These are phyloP conservation scores for Venturia effusa DNA, from an alignment of 2,329 filamentous ascomycete genomes.

Conservation along the genomic window DNA sequence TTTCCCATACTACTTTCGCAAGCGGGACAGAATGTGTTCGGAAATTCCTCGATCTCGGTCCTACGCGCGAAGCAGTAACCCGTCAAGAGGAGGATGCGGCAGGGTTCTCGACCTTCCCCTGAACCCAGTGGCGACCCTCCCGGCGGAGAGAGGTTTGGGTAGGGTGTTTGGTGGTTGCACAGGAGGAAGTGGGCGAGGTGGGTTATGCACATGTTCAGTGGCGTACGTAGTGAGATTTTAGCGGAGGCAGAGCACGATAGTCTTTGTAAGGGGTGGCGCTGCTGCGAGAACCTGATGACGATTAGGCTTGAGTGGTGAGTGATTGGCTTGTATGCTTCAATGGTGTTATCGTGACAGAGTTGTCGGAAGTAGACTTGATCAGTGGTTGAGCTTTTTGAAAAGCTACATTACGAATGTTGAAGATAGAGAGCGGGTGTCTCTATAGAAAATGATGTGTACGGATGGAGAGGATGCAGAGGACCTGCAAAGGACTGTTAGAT, in stretches of 20 bases:
- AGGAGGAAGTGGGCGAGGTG: background rate
- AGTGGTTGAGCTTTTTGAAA: background rate
- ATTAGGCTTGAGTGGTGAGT: too few species aligned
- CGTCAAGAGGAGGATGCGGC: background rate
- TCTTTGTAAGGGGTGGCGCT: background rate
- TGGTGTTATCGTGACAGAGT: too few species aligned
- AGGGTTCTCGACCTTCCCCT: background rate
- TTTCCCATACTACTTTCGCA: too few species aligned
- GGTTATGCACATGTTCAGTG: background rate
- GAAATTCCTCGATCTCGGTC: background rate
- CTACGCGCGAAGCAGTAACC: background rate
- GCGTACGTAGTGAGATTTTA: background rate
- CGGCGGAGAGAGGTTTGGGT: background rate
- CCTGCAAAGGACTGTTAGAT: background rate
- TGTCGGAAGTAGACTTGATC: too few species aligned
- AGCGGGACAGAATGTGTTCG: background rate
- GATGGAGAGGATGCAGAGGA: background rate
- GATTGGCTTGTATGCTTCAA: too few species aligned
- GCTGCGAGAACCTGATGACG: too few species aligned
- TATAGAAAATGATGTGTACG: background rate
- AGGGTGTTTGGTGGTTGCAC: background rate
- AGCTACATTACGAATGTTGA: background rate
- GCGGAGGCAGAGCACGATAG: background rate
- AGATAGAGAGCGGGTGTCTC: background rate
- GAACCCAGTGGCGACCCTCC: too few species aligned